A percentile compares a stretch with the other conserved stretches of the same genome.
Conservation (phyloP, 257 asterid genomes). For the Jacaranda copaia region DNA sequence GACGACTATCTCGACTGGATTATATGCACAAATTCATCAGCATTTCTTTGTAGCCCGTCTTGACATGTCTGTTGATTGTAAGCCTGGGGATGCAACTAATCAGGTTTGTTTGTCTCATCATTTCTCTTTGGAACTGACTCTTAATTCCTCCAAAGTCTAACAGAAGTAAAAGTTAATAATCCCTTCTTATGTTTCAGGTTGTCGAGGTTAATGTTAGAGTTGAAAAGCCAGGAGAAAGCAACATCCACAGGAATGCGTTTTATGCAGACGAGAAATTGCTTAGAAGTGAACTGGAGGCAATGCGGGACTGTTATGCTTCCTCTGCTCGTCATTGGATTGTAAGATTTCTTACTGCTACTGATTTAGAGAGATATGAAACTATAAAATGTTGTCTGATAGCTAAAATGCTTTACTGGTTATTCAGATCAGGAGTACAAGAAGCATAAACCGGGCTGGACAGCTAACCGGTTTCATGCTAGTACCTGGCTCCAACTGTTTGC, state of each 20-base stretch:
- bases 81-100: slow-evolving; percentile 91
- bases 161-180: too few species aligned
- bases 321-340: slow-evolving; percentile 98
- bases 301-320: slow-evolving; percentile 89
- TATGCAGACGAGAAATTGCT: slow-evolving; percentile 91
- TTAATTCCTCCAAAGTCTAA: not conserved
- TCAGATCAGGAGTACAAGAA: slow-evolving; percentile 90
- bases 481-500: slow-evolving; percentile 90
- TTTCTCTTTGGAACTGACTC: not conserved
- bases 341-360: slow-evolving; percentile 35
- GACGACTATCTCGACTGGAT: slow-evolving; percentile 90
- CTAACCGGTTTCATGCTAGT: slow-evolving; percentile 91
- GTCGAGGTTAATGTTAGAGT: slow-evolving; percentile 92
- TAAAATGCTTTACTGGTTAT: not conserved
- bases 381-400: too few species aligned
- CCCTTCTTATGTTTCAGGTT: slow-evolving; percentile 51
- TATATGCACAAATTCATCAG: slow-evolving; percentile 97
- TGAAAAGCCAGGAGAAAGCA: slow-evolving; percentile 89
- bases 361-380: too few species aligned
- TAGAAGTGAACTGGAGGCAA: slow-evolving; percentile 84
- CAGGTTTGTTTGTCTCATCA: slow-evolving; percentile 57
- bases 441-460: slow-evolving; percentile 86
- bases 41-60: slow-evolving; percentile 97
- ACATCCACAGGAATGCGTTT: slow-evolving; percentile 90
- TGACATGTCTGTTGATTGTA: slow-evolving; percentile 97